Conservation (phyloP, 2,329 filamentous ascomycete genomes). For the Purpureocillium takamizusanense region DNA sequence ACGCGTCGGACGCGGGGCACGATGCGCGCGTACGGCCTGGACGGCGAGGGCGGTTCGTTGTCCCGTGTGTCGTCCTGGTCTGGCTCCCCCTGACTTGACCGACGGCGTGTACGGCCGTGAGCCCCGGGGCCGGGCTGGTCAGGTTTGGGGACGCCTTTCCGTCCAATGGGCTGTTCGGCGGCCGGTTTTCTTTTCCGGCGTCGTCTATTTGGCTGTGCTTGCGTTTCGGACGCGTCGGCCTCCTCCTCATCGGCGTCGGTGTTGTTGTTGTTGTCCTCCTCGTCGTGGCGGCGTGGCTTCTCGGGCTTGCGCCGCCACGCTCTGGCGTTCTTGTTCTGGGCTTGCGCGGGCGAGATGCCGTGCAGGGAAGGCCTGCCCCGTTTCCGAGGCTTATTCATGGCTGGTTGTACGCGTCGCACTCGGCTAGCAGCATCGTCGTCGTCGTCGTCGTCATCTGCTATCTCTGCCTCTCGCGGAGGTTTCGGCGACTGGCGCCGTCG, state of each 20-base stretch:
- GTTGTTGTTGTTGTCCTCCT: too few species aligned
- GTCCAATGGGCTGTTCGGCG: too few species aligned
- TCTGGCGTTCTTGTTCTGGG: not conserved
- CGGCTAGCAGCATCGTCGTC: too few species aligned
- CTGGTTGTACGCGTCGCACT: not conserved
- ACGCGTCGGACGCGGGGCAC: conserved; percentile 42
- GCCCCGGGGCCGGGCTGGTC: too few species aligned
- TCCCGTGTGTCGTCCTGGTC: conserved; percentile 10
- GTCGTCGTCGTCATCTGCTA: not conserved
- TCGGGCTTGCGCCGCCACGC: not conserved
- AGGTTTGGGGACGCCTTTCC: too few species aligned
- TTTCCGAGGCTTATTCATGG: conserved; percentile 5
- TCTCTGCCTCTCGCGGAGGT: conserved; percentile 1
- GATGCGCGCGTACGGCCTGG: conserved; percentile 39
- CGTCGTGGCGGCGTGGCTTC: too few species aligned
- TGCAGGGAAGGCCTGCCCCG: conserved; percentile 13
- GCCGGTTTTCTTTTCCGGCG: too few species aligned
- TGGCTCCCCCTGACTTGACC: not conserved
- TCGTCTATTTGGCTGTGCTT: too few species aligned
- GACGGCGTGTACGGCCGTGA: not conserved
- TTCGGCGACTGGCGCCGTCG: not conserved
- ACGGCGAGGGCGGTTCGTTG: conserved; percentile 16
- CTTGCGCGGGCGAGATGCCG: too few species aligned
- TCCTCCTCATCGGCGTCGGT: not conserved
- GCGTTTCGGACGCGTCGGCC: too few species aligned